Evolutionary conservation across 2,329 filamentous ascomycete species (phyloP), one percentile per base, ranked within the genome.

Genomic region (Emmonsiellopsis sp.): DNA sequence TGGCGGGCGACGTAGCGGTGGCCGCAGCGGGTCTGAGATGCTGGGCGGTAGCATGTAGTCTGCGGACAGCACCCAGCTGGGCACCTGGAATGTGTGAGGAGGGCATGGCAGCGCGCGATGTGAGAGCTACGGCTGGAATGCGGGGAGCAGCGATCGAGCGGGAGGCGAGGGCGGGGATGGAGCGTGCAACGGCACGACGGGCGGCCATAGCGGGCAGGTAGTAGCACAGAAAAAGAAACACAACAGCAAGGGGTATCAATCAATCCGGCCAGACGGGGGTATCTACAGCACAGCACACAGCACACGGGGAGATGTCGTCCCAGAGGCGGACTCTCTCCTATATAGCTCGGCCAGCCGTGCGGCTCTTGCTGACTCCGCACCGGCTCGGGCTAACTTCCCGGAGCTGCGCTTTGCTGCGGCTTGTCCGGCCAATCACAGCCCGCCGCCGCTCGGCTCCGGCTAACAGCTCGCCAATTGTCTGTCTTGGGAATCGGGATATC

Each of bases 11-110:
- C 6, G 53, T 50, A 14, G 43, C 53, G 13, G 52, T 50, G 2
- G 55, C 55, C 27, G 56, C 48, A 8, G 72, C 67, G n/a, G 71
- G 70, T 45, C 51, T 68, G 47, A 79, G 65, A 53, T 79, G 76
- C 53, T 71, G 67, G 3, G 72, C 71, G 2, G 78, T 79, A 52
- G 75, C 75, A 63, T 81, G 77, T 39, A 81, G 51, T 40, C 57
- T 54, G 51, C 58, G 58, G 40, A 50, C 46, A 27, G 56, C 56
- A 11, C 17, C 4, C 47, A 52, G 49, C 43, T 47, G 42, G 55
- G 37, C 42, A 53, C 40, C 9, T 27, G 40, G 17, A 40, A 51
- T 45, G 34, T 39, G 45, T 37, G 55, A 44, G 42, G 54, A 51
- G 4, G 54, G 21, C 46, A 51, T 55, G 39, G 45, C 52, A 47